Base-by-base conservation (phyloP, 805 yeast species). In the Suhomyces prunicola region DNA sequence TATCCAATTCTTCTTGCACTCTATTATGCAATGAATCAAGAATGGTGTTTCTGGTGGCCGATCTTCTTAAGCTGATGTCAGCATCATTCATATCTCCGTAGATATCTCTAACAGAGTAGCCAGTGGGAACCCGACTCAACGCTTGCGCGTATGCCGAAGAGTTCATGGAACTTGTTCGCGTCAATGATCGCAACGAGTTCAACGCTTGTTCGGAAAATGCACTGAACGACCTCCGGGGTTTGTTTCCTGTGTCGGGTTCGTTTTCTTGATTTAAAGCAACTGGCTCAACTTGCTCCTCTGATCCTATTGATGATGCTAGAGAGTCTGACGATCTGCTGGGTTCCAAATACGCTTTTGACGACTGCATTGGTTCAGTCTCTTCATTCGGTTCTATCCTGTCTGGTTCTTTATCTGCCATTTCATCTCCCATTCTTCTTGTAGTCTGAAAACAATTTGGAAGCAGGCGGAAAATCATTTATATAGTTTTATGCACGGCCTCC, bases 41-140 rank as follows among this genome's bases (percentile, higher is more conserved):
- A 5, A 73, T 60, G 19, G 73, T 66, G 19, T 58, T 55, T 54
- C 69, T 64, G 1, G 74, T 65, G 23, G 57, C 59, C n/a, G 61
- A 55, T 46, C 78, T 59, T 47, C 63, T 63, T 23, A 66, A 40
- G 8, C 59, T 62, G 27, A 71, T 65, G 47, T 69, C 70, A 12
- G 56, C 61, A 23, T 58, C 55, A 31, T 59, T 57, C 57, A 68
- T 53, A 44, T 61, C 68, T 6, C 73, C 72, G 54, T 61, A 68
- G 3, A 69, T 68, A n/a, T 67, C 71, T 23, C 60, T 59, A 2
- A 63, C 66, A 2, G 71, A 57, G 48, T 47, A 54, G 19, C 27
- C 31, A 17, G 39, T 15, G 23, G 49, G 41, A 12, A 47, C 23
- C 15, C 49, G 42, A 15, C 44, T 47, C n/a, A 35, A 45, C 15